Evolutionary conservation across 1,284 basidiomycete genomes (phyloP).

Genomic region (Dichomitus squalens): DNA sequence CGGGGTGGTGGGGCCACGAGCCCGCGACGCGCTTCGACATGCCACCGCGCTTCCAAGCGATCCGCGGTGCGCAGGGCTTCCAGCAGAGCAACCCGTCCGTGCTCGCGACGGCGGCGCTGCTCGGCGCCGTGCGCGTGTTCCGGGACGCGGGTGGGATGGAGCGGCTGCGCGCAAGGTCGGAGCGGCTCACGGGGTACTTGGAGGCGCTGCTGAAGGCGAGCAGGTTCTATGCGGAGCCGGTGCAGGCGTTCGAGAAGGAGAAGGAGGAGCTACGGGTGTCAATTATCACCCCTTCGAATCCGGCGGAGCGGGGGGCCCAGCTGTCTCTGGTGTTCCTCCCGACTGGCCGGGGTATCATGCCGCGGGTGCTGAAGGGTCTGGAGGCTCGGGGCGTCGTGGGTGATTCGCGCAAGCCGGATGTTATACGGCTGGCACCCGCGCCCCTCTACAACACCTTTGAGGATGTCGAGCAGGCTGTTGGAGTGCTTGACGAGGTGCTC

Average conservation of each 20-base stretch:
- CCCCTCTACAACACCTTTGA: constrained; percentile 83
- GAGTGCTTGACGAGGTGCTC: constrained; percentile 62
- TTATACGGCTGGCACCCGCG: constrained; percentile 84
- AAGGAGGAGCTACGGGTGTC: constrained; percentile 63
- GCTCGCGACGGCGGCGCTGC: constrained; percentile 76
- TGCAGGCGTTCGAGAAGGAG: constrained; percentile 36
- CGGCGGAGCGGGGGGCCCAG: constrained; percentile 78
- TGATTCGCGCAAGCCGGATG: constrained; percentile 88
- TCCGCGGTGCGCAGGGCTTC: constrained; percentile 90
- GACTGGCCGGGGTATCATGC: constrained; percentile 66
- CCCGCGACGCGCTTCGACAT: constrained; percentile 88
- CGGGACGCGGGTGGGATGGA: constrained; percentile 75
- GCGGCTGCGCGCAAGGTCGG: constrained; percentile 68
- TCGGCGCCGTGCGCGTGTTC: constrained; percentile 84
- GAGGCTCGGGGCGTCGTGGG: constrained; percentile 78
- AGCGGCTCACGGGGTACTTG: constrained; percentile 72
- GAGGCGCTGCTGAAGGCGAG: constrained; percentile 66
- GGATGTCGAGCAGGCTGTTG: constrained; percentile 74
- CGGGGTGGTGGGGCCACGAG: constrained; percentile 99
- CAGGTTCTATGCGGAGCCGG: constrained; percentile 58
- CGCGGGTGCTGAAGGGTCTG: constrained; percentile 64
- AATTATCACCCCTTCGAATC: constrained; percentile 81
- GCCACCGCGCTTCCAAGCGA: constrained; percentile 83
- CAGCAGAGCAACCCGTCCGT: constrained; percentile 94
- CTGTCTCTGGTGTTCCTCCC: constrained; percentile 83